phyloP scores from a whole-genome alignment of 2,329 filamentous ascomycete species.

The Aspergillus candidus region DNA sequence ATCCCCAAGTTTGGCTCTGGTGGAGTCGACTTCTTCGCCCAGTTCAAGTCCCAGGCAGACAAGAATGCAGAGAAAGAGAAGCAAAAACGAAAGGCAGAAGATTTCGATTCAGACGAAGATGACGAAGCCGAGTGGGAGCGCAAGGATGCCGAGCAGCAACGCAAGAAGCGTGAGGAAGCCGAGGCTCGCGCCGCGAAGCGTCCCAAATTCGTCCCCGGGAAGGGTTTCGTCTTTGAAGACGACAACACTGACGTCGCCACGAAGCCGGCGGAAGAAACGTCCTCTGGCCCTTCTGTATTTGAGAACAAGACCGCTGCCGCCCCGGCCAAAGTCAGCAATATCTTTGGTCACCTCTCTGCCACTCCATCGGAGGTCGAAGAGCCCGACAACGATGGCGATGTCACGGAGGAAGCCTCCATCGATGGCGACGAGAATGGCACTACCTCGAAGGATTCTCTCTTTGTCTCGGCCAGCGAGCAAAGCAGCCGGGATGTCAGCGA shows the following conservation, averaged over 20 bases:
- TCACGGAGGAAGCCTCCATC: conserved; percentile 21
- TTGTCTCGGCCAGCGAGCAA: conserved; percentile 10
- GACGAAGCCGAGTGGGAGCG: conserved; percentile 46
- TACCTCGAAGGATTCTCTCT: conserved; percentile 13
- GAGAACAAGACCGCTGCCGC: conserved; percentile 24
- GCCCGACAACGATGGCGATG: conserved; percentile 22
- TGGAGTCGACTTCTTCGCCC: conserved; percentile 34
- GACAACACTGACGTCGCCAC: conserved; percentile 15
- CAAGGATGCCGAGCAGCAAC: conserved; percentile 41
- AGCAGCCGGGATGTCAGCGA: conserved; percentile 4
- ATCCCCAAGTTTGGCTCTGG: conserved; percentile 31
- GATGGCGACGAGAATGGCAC: conserved; percentile 16
- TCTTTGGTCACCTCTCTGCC: conserved; percentile 33
- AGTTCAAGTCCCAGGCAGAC: conserved; percentile 38
- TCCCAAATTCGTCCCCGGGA: conserved; percentile 25
- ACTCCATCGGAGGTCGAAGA: conserved; percentile 23
- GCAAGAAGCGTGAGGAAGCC: conserved; percentile 40
- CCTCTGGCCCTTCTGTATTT: conserved; percentile 23
- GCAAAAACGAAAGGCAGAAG: conserved; percentile 45
- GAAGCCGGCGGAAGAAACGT: conserved; percentile 14
- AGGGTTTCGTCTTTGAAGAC: conserved; percentile 30
- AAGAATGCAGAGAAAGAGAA: conserved; percentile 40
- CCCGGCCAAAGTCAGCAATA: conserved; percentile 26
- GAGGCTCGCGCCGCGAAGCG: conserved; percentile 32
- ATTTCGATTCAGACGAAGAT: conserved; percentile 49